Base-by-base conservation (phyloP, 1,284 basidiomycete species). In the Cyathus pygmaeus region DNA sequence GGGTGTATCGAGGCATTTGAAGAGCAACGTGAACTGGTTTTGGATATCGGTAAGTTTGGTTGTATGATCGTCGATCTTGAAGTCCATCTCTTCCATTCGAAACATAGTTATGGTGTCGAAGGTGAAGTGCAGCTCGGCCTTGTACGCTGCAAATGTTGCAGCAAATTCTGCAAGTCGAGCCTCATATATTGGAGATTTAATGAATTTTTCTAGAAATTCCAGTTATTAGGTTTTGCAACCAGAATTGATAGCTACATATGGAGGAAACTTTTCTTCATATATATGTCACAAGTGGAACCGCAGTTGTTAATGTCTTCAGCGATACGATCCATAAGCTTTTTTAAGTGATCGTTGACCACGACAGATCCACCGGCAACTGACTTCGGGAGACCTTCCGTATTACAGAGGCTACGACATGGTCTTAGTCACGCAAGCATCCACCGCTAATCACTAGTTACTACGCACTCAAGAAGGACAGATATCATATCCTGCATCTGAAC, bases 131-230 rank as follows among this genome's bases (percentile, higher is more conserved):
- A 83, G 72, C 6, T 79, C 73, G 30, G 65, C 61, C 41, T 76
- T 75, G 11, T 78, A 72, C 15, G 71, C 65, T 11, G 62, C 63
- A 64, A 83, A 84, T 6, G 57, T 70, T 19, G 67, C 55, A 15
- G 76, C 68, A 57, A 71, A 81, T 2, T 60, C 72, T 4, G 76
- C 69, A 4, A 84, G 72, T 5, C 69, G 73, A 5, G 52, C 51
- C 53, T 83, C 77, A 74, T 81, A 84, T 44, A 71, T 65, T 23
- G 75, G 67, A 11, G 76, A 71, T 44, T 78, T 78, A 39, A 83
- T 53, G 0, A 79, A 72, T 58, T 79, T 82, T 3, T 78, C 79
- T 65, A 44, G 27, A 57, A 61, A 11, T 44, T 27, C 11, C 51
- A 57, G 56, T 60, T 49, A 15, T 54, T 46, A 7, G 15, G 15